Percentiles rank a stretch among this genome's conserved stretches.
phyloP scores from a whole-genome alignment of 2,329 filamentous ascomycete species.

The Colletotrichum sp. region DNA sequence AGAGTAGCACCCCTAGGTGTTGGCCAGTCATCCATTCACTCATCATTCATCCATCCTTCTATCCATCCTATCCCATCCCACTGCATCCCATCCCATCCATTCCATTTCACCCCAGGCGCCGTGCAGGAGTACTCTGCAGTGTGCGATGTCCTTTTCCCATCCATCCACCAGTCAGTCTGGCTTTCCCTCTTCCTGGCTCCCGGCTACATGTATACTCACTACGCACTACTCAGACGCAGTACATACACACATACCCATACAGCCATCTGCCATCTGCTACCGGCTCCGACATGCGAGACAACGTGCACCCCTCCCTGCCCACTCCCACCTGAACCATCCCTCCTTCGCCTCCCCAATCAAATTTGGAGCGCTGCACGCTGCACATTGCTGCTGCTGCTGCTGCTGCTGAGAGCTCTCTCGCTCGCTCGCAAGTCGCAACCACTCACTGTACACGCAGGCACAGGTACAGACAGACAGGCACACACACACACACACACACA shows the following conservation, averaged over 20 bases:
- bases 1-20: not conserved
- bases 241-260: not conserved
- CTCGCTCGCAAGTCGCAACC: not conserved
- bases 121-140: not conserved
- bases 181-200: constrained; percentile 14
- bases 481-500: not conserved
- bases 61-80: not conserved
- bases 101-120: not conserved
- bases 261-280: constrained; percentile 18
- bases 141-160: not conserved
- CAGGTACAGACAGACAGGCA: not conserved
- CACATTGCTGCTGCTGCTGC: not conserved
- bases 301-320: constrained; percentile 12
- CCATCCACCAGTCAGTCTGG: constrained; percentile 1
- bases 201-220: constrained; percentile 3
- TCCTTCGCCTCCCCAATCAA: constrained; percentile 19
- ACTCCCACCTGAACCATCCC: constrained; percentile 22
- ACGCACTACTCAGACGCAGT: not conserved
- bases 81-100: not conserved
- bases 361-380: constrained; percentile 9
- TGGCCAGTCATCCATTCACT: not conserved
- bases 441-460: not conserved
- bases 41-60: not conserved
- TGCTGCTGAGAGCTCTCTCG: not conserved
- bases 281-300: constrained; percentile 20